Percentiles rank a stretch among this genome's conserved stretches.
Conservation (phyloP, 2,329 filamentous ascomycete species). For the Aureobasidium vineae region DNA sequence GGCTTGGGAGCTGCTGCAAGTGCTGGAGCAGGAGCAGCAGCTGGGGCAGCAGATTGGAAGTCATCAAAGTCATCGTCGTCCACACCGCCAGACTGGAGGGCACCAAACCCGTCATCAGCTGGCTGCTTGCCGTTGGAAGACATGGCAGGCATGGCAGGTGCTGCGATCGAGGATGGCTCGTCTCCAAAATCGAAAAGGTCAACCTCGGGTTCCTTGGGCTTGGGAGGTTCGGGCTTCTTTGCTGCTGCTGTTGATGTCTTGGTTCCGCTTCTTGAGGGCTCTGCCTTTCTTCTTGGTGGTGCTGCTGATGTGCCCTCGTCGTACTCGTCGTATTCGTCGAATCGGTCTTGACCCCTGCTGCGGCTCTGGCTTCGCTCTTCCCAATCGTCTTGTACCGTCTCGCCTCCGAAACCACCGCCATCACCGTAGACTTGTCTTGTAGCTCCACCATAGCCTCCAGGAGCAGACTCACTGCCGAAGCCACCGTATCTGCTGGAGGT, state of each 20-base stretch:
- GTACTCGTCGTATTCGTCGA: conserved; percentile 96
- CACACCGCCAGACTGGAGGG: conserved; percentile 77
- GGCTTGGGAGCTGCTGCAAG: conserved; percentile 39
- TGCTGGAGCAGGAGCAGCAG: conserved; percentile 40
- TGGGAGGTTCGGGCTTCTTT: conserved; percentile 68
- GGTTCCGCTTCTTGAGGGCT: conserved; percentile 35
- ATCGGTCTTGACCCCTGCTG: conserved; percentile 66
- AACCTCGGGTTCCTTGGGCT: conserved; percentile 82
- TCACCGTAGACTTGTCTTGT: conserved; percentile 86
- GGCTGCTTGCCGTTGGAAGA: conserved; percentile 47
- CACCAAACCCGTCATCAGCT: conserved; percentile 80
- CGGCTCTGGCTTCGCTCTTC: conserved; percentile 65
- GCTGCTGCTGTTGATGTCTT: conserved; percentile 40
- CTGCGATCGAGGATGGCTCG: conserved; percentile 59
- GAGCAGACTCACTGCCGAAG: conserved; percentile 74
- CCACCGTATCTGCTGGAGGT: conserved; percentile 72
- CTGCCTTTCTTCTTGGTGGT: conserved; percentile 54
- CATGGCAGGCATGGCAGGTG: conserved; percentile 43
- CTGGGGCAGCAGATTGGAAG: conserved; percentile 81
- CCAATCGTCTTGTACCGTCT: conserved; percentile 57
- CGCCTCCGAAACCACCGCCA: conserved; percentile 86
- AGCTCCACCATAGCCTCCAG: conserved; percentile 34
- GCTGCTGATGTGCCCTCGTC: conserved; percentile 67
- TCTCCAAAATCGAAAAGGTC: conserved; percentile 90
- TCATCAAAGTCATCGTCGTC: conserved; percentile 93